Conservation (phyloP, 1,139 yeast species). For the Magnusiomyces magnusii region DNA sequence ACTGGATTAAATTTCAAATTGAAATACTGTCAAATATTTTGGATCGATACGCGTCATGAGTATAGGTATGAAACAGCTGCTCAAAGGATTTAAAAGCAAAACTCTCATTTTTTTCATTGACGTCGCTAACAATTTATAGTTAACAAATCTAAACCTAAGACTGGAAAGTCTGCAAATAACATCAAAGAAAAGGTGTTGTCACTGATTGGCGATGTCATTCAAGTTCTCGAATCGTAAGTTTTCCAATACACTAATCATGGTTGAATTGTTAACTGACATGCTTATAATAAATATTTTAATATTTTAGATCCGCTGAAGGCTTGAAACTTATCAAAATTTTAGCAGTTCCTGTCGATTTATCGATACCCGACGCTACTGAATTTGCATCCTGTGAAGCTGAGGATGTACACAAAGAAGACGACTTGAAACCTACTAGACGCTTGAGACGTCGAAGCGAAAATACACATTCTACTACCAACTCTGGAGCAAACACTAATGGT, state of each 20-base stretch:
- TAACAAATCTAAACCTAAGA: neutral
- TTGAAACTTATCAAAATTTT: conserved; percentile 5
- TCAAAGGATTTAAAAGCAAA: too few species aligned
- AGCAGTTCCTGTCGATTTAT: conserved; percentile 15
- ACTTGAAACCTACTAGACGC: neutral
- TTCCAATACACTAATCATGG: too few species aligned
- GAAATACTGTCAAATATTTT: too few species aligned
- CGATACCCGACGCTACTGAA: conserved; percentile 9
- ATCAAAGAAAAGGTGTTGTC: conserved; percentile 4
- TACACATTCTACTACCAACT: neutral
- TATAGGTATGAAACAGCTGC: neutral
- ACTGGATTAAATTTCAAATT: too few species aligned
- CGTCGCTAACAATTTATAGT: neutral
- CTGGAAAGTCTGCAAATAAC: neutral
- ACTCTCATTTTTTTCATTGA: neutral
- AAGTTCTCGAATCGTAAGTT: conserved; percentile 6
- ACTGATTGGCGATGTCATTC: conserved; percentile 6
- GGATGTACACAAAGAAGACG: conserved; percentile 7
- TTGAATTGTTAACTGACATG: too few species aligned
- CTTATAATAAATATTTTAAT: too few species aligned
- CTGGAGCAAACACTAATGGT: conserved; percentile 1
- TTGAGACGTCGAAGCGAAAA: conserved; percentile 4
- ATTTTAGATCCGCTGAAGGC: conserved; percentile 12
- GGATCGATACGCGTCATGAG: neutral
- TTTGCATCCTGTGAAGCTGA: conserved; percentile 4